Evolutionary conservation across 208 protist genomes (phyloP), one percentile per base, ranked within the genome.

Genomic region (Herpetomonas tarakana): DNA sequence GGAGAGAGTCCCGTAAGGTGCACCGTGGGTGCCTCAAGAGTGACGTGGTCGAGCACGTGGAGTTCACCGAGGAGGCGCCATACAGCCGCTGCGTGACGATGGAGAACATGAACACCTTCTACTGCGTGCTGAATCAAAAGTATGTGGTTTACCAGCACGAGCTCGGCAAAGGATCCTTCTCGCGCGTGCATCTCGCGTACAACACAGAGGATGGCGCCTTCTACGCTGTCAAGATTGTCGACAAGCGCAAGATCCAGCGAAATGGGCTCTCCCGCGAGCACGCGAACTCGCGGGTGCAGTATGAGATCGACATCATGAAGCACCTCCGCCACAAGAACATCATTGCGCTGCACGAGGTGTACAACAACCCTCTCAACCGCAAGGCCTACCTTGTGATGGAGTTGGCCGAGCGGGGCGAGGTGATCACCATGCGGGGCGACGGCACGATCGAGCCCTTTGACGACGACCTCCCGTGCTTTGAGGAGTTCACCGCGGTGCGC

Each of bases 281-380:
- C 16, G 55, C 68, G 4, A 26, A 81, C 21, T 54, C 65, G 44
- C 65, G 68, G 26, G 72, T 85, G 6, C 60, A 77, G 21, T 68
- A 81, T 22, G 96, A 98, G 60, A 96, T 98, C 46, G 76, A 78
- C 9, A 93, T 98, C 46, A 81, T 98, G 80, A 94, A 97, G 64
- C 87, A 95, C 57, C 67, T 98, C 29, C 67, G 83, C 31, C 96
- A 98, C 70, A 58, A 52, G 4, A 98, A 98, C 73, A 87, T 98
- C 44, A 73, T 98, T 6, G 62, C 75, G 18, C 78, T 98, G 25
- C 77, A 78, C 38, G 96, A 98, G 70, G 91, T 98, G 0, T 95
- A 98, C 26, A 86, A 98, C 58, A 94, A 98, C 64, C 86, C 86
- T 19, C 27, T 44, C 12, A 68, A 65, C 28, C 79, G 92, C 38